Percentiles rank a stretch among this genome's conserved stretches.
These are phyloP conservation scores for Phytophthora palmivora DNA, from an alignment of 352 stramenopile genomes.

Conservation along the genomic window DNA sequence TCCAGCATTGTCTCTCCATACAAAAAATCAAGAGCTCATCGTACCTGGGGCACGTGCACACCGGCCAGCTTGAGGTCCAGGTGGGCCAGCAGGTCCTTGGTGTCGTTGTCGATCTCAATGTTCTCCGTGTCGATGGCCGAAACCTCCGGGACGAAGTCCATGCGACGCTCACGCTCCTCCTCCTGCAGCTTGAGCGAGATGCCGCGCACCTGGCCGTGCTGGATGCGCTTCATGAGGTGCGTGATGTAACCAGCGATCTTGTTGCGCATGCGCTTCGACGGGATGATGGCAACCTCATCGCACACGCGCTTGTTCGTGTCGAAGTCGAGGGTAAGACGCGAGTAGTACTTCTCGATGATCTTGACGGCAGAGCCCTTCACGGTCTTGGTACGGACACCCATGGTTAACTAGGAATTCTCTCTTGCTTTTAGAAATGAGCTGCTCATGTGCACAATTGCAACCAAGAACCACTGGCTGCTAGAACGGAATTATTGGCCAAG, in stretches of 20 bases:
- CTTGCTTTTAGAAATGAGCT: slow-evolving; percentile 40
- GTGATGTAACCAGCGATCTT: slow-evolving; percentile 99
- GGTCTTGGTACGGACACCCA: slow-evolving; percentile 99
- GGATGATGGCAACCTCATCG: slow-evolving; percentile 98
- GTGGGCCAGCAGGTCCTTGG: slow-evolving; percentile 97
- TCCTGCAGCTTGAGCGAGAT: slow-evolving; percentile 99
- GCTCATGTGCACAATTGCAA: neutral
- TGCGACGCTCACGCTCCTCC: slow-evolving; percentile 98
- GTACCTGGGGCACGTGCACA: slow-evolving; percentile 90
- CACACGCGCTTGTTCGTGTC: slow-evolving; percentile 99
- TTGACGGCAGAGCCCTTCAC: slow-evolving; percentile 99
- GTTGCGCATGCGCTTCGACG: slow-evolving; percentile 99
- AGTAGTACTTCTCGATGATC: slow-evolving; percentile 99
- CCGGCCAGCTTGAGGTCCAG: slow-evolving; percentile 94
- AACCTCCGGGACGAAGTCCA: slow-evolving; percentile 99
- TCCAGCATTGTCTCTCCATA: slow-evolving; percentile 76
- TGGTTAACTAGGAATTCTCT: slow-evolving; percentile 62
- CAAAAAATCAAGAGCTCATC: slow-evolving; percentile 25
- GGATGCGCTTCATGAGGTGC: slow-evolving; percentile 99
- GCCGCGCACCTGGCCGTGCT: slow-evolving; percentile 98
- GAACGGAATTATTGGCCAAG: slow-evolving; percentile 6
- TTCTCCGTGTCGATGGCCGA: slow-evolving; percentile 93
- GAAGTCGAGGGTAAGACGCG: slow-evolving; percentile 99
- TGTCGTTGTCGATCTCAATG: slow-evolving; percentile 99
- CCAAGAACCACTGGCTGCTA: slow-evolving; percentile 31